These are phyloP conservation scores for Pinus albicaulis DNA, from an alignment of 75 land plant genomes.

Conservation along the genomic window DNA sequence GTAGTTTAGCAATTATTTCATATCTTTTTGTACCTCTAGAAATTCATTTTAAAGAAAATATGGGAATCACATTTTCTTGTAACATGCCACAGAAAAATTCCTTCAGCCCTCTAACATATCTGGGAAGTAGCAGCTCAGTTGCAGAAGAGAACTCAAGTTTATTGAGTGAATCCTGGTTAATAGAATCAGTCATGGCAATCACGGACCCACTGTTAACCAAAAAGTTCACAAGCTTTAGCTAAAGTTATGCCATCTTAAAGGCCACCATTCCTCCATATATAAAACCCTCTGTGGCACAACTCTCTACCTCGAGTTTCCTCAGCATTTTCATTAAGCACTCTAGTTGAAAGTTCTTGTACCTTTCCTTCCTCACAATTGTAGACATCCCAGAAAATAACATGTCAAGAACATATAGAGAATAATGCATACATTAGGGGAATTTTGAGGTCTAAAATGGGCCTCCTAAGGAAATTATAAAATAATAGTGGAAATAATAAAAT, in stretches of 20 bases:
- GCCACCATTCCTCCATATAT: slow-evolving; percentile 95
- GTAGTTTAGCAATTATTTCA: neutral
- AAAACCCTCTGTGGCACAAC: slow-evolving; percentile 60
- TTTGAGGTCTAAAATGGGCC: too few relatives aligned
- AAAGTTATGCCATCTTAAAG: slow-evolving; percentile 63
- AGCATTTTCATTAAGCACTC: slow-evolving; percentile 49
- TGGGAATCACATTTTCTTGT: slow-evolving; percentile 72
- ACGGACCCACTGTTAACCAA: slow-evolving; percentile 71
- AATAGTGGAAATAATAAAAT: too few relatives aligned
- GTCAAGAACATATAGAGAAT: slow-evolving; percentile 74
- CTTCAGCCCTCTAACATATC: slow-evolving; percentile 43
- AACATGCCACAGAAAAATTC: slow-evolving; percentile 35
- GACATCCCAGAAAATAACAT: slow-evolving; percentile 74
- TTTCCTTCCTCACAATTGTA: slow-evolving; percentile 32
- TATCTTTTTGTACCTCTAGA: slow-evolving; percentile 44
- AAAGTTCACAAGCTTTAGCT: slow-evolving; percentile 45
- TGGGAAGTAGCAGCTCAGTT: slow-evolving; percentile 69
- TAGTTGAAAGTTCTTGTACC: slow-evolving; percentile 69
- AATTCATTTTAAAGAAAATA: slow-evolving; percentile 42
- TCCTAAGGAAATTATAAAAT: too few relatives aligned
- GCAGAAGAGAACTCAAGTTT: slow-evolving; percentile 43
- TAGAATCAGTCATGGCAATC: slow-evolving; percentile 61
- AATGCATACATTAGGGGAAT: too few relatives aligned
- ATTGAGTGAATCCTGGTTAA: slow-evolving; percentile 17
- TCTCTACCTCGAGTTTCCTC: slow-evolving; percentile 38